Conservation (phyloP, 2,329 filamentous ascomycete species). For the Aspergillus phoenicis region DNA sequence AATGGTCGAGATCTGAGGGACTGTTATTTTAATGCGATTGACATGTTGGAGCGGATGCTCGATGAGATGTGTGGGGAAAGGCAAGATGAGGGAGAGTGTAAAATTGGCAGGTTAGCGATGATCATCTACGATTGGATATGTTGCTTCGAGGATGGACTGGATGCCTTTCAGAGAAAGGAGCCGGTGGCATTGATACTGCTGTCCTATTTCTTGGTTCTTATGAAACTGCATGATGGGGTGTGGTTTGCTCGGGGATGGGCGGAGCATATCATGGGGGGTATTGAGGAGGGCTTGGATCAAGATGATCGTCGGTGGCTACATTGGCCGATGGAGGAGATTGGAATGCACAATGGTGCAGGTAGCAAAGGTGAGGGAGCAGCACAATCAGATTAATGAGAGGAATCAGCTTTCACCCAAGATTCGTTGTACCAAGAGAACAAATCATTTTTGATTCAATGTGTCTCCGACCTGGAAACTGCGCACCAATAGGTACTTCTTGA, state of each 20-base stretch:
- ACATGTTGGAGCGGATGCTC: neutral
- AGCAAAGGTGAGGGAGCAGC: too few relatives aligned
- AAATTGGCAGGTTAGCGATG: neutral
- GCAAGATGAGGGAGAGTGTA: neutral
- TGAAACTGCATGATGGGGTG: neutral
- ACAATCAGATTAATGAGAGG: too few relatives aligned
- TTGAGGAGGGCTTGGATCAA: neutral
- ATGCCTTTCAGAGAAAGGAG: neutral
- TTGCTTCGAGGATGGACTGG: neutral
- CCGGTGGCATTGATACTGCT: neutral
- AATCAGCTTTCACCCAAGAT: too few relatives aligned
- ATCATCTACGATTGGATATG: neutral
- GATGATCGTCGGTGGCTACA: neutral
- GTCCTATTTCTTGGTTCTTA: neutral
- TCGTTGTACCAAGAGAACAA: too few relatives aligned
- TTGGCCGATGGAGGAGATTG: neutral
- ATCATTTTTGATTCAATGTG: too few relatives aligned
- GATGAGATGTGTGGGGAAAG: neutral
- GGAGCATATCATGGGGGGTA: neutral
- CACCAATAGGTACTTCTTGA: too few relatives aligned
- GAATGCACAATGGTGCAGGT: too few relatives aligned
- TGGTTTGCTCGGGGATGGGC: neutral
- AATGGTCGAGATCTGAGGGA: neutral
- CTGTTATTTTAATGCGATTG: neutral
- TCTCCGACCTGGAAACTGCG: too few relatives aligned